phyloP scores from a whole-genome alignment of 495 filamentous ascomycete genomes.

The Penicillium bialowiezense region DNA sequence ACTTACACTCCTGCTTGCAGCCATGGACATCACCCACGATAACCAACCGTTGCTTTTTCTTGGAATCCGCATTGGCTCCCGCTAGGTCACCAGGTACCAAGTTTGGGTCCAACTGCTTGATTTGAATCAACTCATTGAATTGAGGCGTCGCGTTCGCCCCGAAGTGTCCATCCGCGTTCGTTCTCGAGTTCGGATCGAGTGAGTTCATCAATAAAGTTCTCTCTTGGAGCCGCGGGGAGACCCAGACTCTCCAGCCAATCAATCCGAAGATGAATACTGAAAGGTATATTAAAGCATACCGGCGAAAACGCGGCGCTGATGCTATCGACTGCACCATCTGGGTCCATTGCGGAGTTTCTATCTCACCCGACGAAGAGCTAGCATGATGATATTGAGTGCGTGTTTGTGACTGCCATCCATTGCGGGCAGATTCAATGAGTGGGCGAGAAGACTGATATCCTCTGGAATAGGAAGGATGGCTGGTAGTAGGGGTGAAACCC shows the following conservation, averaged over 20 bases:
- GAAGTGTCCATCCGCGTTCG: constrained; percentile 38
- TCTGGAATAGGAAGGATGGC: constrained; percentile 4
- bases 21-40: constrained; percentile 92
- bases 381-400: constrained; percentile 20
- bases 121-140: constrained; percentile 48
- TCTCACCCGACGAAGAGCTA: constrained; percentile 11
- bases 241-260: constrained; percentile 38
- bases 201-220: constrained; percentile 30
- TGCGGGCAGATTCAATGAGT: constrained; percentile 44
- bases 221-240: constrained; percentile 42
- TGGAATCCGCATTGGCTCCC: constrained; percentile 4
- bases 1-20: constrained; percentile 61
- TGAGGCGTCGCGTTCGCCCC: constrained; percentile 47
- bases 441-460: constrained; percentile 28
- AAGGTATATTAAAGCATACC: constrained; percentile 45
- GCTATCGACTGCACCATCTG: constrained; percentile 33
- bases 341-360: constrained; percentile 23
- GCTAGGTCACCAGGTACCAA: constrained; percentile 27
- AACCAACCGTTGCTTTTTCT: constrained; percentile 53
- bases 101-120: constrained; percentile 36
- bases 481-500: constrained; percentile 11
- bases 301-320: constrained; percentile 45
- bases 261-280: constrained; percentile 34
- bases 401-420: constrained; percentile 42
- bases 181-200: constrained; percentile 35